Conservation (phyloP, 2,329 filamentous ascomycete genomes). For the Aspergillus melleus region DNA sequence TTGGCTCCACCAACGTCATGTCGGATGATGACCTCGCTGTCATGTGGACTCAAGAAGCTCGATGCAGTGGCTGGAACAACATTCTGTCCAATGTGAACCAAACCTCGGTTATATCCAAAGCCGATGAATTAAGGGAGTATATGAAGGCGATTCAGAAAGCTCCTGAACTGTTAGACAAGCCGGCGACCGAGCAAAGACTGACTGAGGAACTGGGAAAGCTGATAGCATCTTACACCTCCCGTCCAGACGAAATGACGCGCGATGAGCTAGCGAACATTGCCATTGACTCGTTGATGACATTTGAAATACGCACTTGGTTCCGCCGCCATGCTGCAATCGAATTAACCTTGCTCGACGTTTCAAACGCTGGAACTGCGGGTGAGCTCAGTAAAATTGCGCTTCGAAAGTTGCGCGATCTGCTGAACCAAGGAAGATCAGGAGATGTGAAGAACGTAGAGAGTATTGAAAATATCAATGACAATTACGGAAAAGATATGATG, state of each 20-base stretch:
- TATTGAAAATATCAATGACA: neutral
- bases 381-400: conserved; percentile 14
- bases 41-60: conserved; percentile 4
- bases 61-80: conserved; percentile 12
- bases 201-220: conserved; percentile 12
- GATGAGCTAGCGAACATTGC: conserved; percentile 24
- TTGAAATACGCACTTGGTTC: conserved; percentile 31
- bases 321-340: conserved; percentile 25
- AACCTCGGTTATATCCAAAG: neutral
- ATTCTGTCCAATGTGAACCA: neutral
- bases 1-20: neutral
- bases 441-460: neutral
- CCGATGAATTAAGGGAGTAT: conserved; percentile 5
- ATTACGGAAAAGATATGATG: conserved; percentile 5
- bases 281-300: conserved; percentile 30
- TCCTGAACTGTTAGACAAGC: conserved; percentile 9
- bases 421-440: neutral
- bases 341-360: conserved; percentile 58
- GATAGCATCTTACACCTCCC: conserved; percentile 11
- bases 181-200: conserved; percentile 6
- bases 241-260: conserved; percentile 12
- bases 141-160: conserved; percentile 7
- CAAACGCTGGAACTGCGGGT: conserved; percentile 18
- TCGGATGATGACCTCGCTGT: neutral
- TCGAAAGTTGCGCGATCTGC: conserved; percentile 12